Evolutionary conservation across 2,329 filamentous ascomycete genomes (phyloP).

Genomic region (Colletotrichum sp.): DNA sequence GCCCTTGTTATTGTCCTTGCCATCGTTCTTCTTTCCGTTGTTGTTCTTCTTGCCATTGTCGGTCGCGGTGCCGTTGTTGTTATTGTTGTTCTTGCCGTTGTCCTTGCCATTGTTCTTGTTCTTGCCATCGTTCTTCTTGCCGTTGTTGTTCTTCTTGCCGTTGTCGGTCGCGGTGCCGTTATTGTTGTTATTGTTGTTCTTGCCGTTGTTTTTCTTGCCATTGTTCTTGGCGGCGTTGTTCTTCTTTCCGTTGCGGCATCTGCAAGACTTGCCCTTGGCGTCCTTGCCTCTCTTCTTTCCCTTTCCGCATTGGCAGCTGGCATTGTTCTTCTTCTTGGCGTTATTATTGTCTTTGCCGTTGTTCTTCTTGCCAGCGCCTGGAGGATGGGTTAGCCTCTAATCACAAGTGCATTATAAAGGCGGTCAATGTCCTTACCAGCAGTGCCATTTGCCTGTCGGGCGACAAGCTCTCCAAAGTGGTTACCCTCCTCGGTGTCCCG

Average conservation of each 20-base stretch:
- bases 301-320: background rate
- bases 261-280: background rate
- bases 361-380: background rate
- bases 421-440: too few species aligned
- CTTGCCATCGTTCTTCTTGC: too few species aligned
- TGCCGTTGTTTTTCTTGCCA: background rate
- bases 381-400: background rate
- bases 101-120: background rate
- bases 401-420: too few species aligned
- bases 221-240: constrained; percentile 1
- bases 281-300: constrained; percentile 8
- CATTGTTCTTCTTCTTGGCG: background rate
- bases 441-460: background rate
- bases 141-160: background rate
- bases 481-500: background rate
- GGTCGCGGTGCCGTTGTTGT: background rate
- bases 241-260: background rate
- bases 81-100: background rate
- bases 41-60: background rate
- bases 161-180: background rate
- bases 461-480: background rate
- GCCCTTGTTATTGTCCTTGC: background rate
- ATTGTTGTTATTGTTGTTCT: background rate
- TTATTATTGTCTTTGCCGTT: background rate
- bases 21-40: background rate